Evolutionary conservation across 1,284 basidiomycete species (phyloP), one percentile per base, ranked within the genome.

Genomic region (Puccinia coronata): DNA sequence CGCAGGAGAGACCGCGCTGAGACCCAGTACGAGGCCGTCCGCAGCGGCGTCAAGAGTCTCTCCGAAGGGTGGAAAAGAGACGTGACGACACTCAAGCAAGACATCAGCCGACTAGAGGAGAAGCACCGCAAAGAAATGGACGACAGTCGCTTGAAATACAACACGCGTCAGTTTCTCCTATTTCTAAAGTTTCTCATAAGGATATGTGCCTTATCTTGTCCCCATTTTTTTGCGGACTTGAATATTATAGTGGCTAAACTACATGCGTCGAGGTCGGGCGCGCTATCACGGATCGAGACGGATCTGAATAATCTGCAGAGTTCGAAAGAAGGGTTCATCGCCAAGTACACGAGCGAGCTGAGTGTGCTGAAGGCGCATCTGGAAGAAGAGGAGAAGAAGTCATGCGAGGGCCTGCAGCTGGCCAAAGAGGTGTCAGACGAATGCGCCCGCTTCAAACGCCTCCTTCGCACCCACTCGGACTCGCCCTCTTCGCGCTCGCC

Each of bases 1-100:
- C 84, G 31, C 83, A 84, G 84, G 61, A 69, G 80, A 20, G 80
- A 81, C 28, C 82, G 86, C 74, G 83, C 85, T 11, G 71, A 73
- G 41, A 65, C 75, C 43, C 83, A 84, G 70, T 85, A 84, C 39
- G 74, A 63, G 28, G 61, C 59, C 2, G 47, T 85, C 65, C 12
- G 80, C 16, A 70, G 61, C 9, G 83, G 83, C 2, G 59, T 84
- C 25, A 82, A 80, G 80, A 81, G 59, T 65, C 82, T 82, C 20
- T 23, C 47, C 0, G 53, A 73, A 8, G 72, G 81, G 28, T 81
- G 79, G 79, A 81, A 81, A 61, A 63, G 79, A 41, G 79, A 81
- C 25, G 79, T 81, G 16, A 55, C 8, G 23, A 43, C 23, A 36
- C 49, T 81, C 1, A 73, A 67, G 25, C 47, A 70, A n/a, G 79